These are phyloP conservation scores for Phaffia rhodozyma DNA, from an alignment of 1,284 basidiomycete genomes.

Conservation along the genomic window DNA sequence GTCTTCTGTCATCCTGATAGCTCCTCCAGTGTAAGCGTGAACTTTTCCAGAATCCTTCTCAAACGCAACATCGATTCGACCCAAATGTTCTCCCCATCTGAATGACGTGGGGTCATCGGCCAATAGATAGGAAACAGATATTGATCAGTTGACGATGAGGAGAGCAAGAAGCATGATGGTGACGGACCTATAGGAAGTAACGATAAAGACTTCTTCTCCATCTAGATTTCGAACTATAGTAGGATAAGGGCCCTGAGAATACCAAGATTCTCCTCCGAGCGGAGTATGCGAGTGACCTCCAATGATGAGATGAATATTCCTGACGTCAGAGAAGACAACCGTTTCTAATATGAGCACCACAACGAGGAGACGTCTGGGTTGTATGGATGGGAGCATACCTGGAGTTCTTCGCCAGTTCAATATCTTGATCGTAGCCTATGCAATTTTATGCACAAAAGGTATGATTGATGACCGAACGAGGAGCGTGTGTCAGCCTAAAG, in stretches of 20 bases:
- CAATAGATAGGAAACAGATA: background rate
- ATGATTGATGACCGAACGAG: background rate
- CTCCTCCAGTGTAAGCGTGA: constrained; percentile 35
- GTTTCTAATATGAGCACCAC: background rate
- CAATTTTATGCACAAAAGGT: too few relatives aligned
- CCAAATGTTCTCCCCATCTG: constrained; percentile 39
- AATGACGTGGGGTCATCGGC: background rate
- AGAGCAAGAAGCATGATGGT: background rate
- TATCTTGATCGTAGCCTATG: constrained; percentile 36
- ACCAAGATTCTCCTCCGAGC: constrained; percentile 33
- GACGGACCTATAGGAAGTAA: constrained; percentile 32
- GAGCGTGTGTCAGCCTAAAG: too few relatives aligned
- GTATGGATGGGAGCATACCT: constrained; percentile 25
- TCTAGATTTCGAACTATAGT: constrained; percentile 37
- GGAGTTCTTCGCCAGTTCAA: constrained; percentile 35
- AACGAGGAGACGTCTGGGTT: background rate
- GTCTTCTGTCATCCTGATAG: constrained; percentile 36
- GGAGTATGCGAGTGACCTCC: constrained; percentile 42
- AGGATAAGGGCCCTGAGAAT: constrained; percentile 36
- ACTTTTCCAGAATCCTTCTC: constrained; percentile 32
- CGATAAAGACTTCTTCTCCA: constrained; percentile 39
- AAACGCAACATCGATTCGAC: constrained; percentile 38
- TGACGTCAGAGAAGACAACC: background rate
- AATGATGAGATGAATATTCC: constrained; percentile 26
- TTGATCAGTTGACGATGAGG: background rate